These are phyloP conservation scores for Camellia granthamiana DNA, from an alignment of 148 eudicot genomes.

Conservation along the genomic window DNA sequence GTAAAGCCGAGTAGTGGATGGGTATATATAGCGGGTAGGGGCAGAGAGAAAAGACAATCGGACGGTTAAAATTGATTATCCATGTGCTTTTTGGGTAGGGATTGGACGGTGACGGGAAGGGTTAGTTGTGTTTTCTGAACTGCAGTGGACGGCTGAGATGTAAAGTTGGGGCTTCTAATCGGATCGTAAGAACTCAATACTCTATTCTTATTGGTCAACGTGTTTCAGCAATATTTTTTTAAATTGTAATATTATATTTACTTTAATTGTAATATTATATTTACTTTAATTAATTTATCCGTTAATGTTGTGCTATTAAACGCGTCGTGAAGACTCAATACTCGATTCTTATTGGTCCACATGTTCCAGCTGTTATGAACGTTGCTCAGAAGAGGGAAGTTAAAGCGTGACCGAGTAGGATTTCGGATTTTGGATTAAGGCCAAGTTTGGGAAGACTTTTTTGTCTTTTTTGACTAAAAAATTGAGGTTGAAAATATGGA, in stretches of 20 bases:
- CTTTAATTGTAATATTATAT: neutral
- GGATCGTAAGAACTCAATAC: neutral
- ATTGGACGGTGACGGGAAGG: neutral
- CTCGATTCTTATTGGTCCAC: conserved; percentile 21
- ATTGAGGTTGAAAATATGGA: too few species aligned
- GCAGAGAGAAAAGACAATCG: too few species aligned
- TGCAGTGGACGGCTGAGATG: neutral
- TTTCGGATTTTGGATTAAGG: too few species aligned
- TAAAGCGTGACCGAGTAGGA: too few species aligned
- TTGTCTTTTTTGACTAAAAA: too few species aligned
- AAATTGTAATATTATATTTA: too few species aligned
- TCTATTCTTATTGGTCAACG: neutral
- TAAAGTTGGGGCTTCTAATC: neutral
- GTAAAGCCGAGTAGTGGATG: neutral
- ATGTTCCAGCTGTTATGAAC: neutral
- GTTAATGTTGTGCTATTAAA: neutral
- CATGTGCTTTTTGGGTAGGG: neutral
- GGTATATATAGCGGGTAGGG: conserved; percentile 22
- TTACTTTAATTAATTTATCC: conserved; percentile 39
- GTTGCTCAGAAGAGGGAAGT: too few species aligned
- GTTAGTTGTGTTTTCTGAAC: neutral
- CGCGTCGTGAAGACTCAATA: conserved; percentile 29
- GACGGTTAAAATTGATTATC: too few species aligned
- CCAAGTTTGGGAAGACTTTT: too few species aligned
- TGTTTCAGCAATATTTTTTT: neutral